phyloP scores from a whole-genome alignment of 306 rosid genomes.

The Pterocarpus santalinus region DNA sequence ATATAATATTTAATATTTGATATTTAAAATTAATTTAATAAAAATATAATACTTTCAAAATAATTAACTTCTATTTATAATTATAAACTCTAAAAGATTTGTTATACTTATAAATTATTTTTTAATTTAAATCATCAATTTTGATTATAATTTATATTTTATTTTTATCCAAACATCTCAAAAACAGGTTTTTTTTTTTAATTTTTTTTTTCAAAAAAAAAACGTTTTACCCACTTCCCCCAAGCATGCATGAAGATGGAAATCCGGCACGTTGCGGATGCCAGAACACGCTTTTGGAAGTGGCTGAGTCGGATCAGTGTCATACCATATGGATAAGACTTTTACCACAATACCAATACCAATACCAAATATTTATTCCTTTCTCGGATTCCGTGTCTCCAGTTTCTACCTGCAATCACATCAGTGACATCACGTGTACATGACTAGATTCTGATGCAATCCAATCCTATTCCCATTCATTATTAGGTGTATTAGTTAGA shows the following conservation, averaged over 20 bases:
- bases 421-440: constrained; percentile 8
- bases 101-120: no score
- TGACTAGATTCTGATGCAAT: constrained; percentile 17
- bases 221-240: not conserved
- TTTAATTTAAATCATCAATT: no score
- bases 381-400: not conserved
- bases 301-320: constrained; percentile 43
- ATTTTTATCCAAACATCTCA: no score
- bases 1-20: no score
- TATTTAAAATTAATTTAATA: no score
- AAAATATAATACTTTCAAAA: no score
- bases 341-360: no score
- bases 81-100: no score
- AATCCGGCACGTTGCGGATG: not conserved
- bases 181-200: no score
- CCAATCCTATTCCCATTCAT: not conserved
- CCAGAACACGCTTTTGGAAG: not conserved
- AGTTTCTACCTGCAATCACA: not conserved
- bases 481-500: not conserved
- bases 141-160: no score
- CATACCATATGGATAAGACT: constrained; percentile 34
- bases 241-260: no score
- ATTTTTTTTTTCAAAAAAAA: not conserved
- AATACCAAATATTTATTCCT: not conserved
- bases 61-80: no score